A percentile compares a stretch with the other conserved stretches of the same genome.
phyloP scores from a whole-genome alignment of 371 early-diverging fungal species.

The Syncephalastrum racemosum region DNA sequence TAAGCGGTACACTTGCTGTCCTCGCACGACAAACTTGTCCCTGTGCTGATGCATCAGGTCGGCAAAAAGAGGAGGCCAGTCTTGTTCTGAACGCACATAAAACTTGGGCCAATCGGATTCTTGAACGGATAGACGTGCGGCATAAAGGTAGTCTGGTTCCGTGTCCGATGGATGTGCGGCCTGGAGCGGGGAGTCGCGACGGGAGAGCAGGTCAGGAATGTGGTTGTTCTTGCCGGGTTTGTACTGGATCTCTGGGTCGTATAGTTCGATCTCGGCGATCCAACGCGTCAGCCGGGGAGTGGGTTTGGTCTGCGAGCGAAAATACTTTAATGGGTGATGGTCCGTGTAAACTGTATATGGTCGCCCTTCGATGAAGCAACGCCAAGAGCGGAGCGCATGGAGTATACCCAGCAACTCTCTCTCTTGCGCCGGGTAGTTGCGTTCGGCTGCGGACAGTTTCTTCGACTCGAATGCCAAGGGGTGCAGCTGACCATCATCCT shows the following conservation, averaged over 20 bases:
- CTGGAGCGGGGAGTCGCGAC: constrained; percentile 8
- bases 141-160: constrained; percentile 25
- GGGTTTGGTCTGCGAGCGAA: too few relatives aligned
- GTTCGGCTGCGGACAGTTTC: constrained; percentile 29
- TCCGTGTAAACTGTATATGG: constrained; percentile 22
- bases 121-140: constrained; percentile 2
- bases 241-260: too few relatives aligned
- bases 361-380: constrained; percentile 26
- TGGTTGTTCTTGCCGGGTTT: constrained; percentile 28
- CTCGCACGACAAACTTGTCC: constrained; percentile 7
- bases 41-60: background rate
- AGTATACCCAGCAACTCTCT: constrained; percentile 41
- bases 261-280: too few relatives aligned
- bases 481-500: constrained; percentile 6
- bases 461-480: constrained; percentile 30
- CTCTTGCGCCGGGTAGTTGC: constrained; percentile 36
- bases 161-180: background rate
- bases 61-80: background rate
- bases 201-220: constrained; percentile 17
- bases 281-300: too few relatives aligned
- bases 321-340: constrained; percentile 26
- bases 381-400: constrained; percentile 30
- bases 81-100: constrained; percentile 5
- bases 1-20: constrained; percentile 2
- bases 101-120: constrained; percentile 23